These are phyloP conservation scores for Lentinula boryana DNA, from an alignment of 768 basidiomycete genomes.

Conservation along the genomic window DNA sequence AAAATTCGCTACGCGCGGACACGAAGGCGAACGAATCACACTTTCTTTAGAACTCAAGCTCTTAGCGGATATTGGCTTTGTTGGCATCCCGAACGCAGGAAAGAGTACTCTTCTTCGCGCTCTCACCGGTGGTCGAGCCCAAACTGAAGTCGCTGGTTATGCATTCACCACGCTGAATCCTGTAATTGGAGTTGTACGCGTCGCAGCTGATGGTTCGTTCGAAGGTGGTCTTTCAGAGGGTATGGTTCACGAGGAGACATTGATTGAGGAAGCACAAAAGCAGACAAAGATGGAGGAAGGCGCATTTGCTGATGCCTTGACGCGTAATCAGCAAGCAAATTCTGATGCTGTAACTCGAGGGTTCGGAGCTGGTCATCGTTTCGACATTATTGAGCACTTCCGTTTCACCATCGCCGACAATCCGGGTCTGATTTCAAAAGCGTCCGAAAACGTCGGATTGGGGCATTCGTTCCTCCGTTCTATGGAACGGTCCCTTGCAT, in stretches of 20 bases:
- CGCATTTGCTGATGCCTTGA: slow-evolving; percentile 42
- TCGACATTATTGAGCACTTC: slow-evolving; percentile 64
- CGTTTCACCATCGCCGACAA: slow-evolving; percentile 97
- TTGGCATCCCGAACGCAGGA: slow-evolving; percentile 94
- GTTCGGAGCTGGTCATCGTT: slow-evolving; percentile 38
- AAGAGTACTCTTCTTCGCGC: slow-evolving; percentile 90
- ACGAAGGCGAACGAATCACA: slow-evolving; percentile 69
- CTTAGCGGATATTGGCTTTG: slow-evolving; percentile 90
- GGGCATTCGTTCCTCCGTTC: slow-evolving; percentile 92
- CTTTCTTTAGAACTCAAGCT: slow-evolving; percentile 91
- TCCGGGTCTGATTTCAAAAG: slow-evolving; percentile 82
- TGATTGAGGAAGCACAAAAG: slow-evolving; percentile 42
- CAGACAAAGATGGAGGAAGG: slow-evolving; percentile 44
- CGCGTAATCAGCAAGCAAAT: slow-evolving; percentile 37
- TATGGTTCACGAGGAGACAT: slow-evolving; percentile 62
- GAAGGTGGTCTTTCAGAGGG: slow-evolving; percentile 50
- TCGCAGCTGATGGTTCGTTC: slow-evolving; percentile 73
- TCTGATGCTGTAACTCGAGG: slow-evolving; percentile 3
- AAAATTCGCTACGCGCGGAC: slow-evolving; percentile 79
- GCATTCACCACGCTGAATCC: slow-evolving; percentile 96
- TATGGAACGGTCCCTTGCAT: slow-evolving; percentile 85
- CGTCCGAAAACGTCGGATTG: slow-evolving; percentile 86
- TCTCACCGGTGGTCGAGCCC: slow-evolving; percentile 78
- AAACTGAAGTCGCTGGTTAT: slow-evolving; percentile 82
- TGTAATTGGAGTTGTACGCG: slow-evolving; percentile 84